Conservation (phyloP, 495 filamentous ascomycete species). For the Penicillium arizonense region DNA sequence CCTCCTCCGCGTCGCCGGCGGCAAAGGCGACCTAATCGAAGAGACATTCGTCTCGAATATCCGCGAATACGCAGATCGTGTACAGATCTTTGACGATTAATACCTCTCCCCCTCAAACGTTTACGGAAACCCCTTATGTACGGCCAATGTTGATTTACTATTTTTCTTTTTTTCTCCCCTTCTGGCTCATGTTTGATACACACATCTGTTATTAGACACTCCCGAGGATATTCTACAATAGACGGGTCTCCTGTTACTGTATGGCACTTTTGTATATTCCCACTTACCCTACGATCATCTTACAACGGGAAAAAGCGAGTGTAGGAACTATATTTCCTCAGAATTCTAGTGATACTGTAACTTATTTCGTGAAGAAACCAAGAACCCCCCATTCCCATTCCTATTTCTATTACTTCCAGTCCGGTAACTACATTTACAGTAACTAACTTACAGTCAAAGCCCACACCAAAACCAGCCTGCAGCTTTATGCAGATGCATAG, state of each 20-base stretch:
- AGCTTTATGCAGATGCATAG: too few relatives aligned
- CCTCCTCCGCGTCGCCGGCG: conserved; percentile 85
- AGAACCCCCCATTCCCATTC: too few relatives aligned
- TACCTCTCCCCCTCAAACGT: conserved; percentile 7
- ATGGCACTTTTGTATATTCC: neutral
- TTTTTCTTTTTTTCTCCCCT: neutral
- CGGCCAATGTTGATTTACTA: neutral
- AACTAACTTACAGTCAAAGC: too few relatives aligned
- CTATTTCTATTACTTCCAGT: too few relatives aligned
- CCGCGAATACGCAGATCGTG: conserved; percentile 72
- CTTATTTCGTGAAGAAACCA: too few relatives aligned
- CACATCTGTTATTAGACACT: neutral
- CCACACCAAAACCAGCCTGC: too few relatives aligned
- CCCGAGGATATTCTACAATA: neutral
- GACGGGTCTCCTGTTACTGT: neutral
- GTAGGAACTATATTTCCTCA: too few relatives aligned
- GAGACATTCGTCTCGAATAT: conserved; percentile 80
- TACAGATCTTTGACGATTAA: conserved; percentile 71
- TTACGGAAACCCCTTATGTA: neutral
- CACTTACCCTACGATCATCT: neutral
- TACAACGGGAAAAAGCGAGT: too few relatives aligned
- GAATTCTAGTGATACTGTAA: too few relatives aligned
- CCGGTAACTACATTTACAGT: too few relatives aligned
- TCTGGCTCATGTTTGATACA: neutral
- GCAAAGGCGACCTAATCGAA: conserved; percentile 75